phyloP scores from a whole-genome alignment of 371 early-diverging fungal species.

The Hamiltosporidium tvaerminnensis region DNA sequence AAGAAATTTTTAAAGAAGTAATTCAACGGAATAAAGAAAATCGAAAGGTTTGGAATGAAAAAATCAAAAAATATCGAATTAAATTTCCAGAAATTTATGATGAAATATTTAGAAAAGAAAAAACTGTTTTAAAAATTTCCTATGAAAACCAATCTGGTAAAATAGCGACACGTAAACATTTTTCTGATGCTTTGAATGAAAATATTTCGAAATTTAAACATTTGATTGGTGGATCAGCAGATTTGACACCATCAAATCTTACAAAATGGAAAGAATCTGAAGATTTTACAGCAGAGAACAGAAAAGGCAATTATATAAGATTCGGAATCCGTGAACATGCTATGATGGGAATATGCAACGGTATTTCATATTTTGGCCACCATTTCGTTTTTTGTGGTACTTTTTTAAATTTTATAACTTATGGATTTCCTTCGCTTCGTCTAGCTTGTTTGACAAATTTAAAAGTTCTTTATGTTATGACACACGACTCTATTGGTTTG shows the following conservation, averaged over 20 bases:
- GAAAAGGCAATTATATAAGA: conserved; percentile 72
- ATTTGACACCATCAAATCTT: conserved; percentile 84
- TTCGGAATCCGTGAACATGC: conserved; percentile 97
- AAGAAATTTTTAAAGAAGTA: conserved; percentile 56
- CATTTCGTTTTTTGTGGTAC: conserved; percentile 76
- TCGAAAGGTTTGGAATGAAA: conserved; percentile 61
- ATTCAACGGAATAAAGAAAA: conserved; percentile 56
- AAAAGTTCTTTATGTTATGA: conserved; percentile 81
- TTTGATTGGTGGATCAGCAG: conserved; percentile 89
- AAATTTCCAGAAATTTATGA: conserved; percentile 56
- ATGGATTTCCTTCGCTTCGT: conserved; percentile 70
- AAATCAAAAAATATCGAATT: conserved; percentile 57
- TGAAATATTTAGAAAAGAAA: background rate
- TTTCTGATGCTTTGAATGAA: conserved; percentile 63
- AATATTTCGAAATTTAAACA: conserved; percentile 57
- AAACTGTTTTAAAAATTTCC: conserved; percentile 44
- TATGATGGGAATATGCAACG: conserved; percentile 88
- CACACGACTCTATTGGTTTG: conserved; percentile 94
- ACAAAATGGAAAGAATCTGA: conserved; percentile 76
- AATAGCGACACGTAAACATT: conserved; percentile 33
- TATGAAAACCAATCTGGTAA: too few species aligned
- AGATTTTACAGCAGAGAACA: conserved; percentile 59
- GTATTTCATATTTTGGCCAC: conserved; percentile 67
- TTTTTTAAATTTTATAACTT: conserved; percentile 79
- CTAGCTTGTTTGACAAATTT: conserved; percentile 69